Percentiles rank a stretch among this genome's conserved stretches.
Conservation (phyloP, 495 filamentous ascomycete species). For the Penicillium cinerascens region DNA sequence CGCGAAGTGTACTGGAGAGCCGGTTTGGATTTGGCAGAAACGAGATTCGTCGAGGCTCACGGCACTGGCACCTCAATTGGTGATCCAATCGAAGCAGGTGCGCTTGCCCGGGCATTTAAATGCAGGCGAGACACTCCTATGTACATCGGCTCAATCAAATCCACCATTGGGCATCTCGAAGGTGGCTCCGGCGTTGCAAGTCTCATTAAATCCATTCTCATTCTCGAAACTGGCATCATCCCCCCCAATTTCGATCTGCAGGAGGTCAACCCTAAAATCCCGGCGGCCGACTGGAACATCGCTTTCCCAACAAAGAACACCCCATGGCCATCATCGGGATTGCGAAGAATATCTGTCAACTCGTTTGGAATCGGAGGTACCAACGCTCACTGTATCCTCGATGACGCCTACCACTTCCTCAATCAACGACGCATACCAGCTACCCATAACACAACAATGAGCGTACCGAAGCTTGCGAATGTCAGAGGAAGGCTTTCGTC, state of each 20-base stretch:
- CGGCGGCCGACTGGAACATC: constrained; percentile 13
- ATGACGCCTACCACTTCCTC: constrained; percentile 31
- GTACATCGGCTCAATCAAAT: constrained; percentile 38
- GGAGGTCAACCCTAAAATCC: constrained; percentile 31
- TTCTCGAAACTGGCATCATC: constrained; percentile 40
- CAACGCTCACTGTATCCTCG: constrained; percentile 60
- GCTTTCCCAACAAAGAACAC: constrained; percentile 14
- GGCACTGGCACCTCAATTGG: constrained; percentile 47
- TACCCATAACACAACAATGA: constrained; percentile 5
- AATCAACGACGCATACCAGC: constrained; percentile 7
- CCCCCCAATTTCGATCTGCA: constrained; percentile 33
- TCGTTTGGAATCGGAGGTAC: constrained; percentile 64
- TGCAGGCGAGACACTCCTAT: constrained; percentile 14
- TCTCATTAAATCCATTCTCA: constrained; percentile 37
- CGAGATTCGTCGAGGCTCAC: constrained; percentile 47
- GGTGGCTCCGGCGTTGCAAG: constrained; percentile 43
- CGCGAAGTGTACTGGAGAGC: constrained; percentile 36
- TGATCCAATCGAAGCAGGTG: constrained; percentile 50
- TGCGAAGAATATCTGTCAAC: constrained; percentile 51
- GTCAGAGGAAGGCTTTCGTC: not conserved
- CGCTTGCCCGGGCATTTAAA: constrained; percentile 38
- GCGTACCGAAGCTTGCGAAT: not conserved
- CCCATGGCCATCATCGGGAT: constrained; percentile 18
- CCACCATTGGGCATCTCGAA: constrained; percentile 46
- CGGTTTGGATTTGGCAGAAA: constrained; percentile 31